These are phyloP conservation scores for Alternaria sp. DNA, from an alignment of 2,329 filamentous ascomycete species.

Conservation along the genomic window DNA sequence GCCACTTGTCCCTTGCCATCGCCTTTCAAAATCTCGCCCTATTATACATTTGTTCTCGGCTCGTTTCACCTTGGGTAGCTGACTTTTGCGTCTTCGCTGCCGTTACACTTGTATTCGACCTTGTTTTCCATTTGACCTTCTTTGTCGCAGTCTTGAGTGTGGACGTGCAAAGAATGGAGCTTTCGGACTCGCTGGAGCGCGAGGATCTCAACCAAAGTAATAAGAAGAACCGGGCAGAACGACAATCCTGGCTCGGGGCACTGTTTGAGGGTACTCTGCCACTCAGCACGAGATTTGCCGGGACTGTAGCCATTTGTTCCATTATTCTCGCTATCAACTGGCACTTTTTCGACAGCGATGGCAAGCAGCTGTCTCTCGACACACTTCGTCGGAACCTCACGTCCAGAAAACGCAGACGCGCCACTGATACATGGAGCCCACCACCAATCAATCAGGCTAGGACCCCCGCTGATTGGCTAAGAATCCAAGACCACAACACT, in stretches of 20 bases:
- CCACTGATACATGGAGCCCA: slow-evolving; percentile 45
- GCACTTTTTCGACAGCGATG: slow-evolving; percentile 75
- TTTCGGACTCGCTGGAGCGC: slow-evolving; percentile 72
- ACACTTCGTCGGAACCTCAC: slow-evolving; percentile 31
- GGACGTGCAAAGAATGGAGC: slow-evolving; percentile 77
- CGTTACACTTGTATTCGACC: slow-evolving; percentile 78
- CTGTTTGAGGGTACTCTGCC: slow-evolving; percentile 71
- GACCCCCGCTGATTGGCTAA: slow-evolving; percentile 79
- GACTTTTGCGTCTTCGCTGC: slow-evolving; percentile 80
- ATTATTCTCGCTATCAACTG: slow-evolving; percentile 78
- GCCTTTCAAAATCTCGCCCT: slow-evolving; percentile 74
- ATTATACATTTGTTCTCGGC: slow-evolving; percentile 69
- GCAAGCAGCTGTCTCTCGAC: slow-evolving; percentile 40
- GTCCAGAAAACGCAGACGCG: slow-evolving; percentile 32
- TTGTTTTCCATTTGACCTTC: slow-evolving; percentile 80
- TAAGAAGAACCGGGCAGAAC: slow-evolving; percentile 60
- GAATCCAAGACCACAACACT: slow-evolving; percentile 79
- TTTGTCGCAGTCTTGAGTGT: slow-evolving; percentile 82
- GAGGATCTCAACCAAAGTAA: slow-evolving; percentile 40
- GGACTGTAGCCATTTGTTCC: slow-evolving; percentile 74
- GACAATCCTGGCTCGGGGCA: slow-evolving; percentile 66
- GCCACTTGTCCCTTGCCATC: slow-evolving; percentile 72
- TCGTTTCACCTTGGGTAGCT: slow-evolving; percentile 74
- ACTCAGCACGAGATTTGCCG: slow-evolving; percentile 76
- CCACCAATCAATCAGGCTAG: slow-evolving; percentile 75